Conservation (phyloP, 1,284 basidiomycete genomes). For the Pyrrhoderma noxium region DNA sequence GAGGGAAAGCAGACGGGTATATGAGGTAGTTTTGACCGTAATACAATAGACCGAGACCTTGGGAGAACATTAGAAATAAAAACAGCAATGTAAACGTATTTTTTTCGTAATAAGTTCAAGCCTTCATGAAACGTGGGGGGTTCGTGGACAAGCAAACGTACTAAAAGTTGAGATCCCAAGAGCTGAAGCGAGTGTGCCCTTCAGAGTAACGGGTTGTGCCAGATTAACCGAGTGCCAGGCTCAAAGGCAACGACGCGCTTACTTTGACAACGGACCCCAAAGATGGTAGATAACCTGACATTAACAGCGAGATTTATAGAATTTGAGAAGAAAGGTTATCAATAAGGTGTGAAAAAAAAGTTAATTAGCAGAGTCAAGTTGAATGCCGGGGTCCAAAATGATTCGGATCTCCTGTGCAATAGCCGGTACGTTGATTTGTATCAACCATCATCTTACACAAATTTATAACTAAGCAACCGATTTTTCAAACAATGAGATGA, state of each 20-base stretch:
- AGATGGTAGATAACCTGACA: conserved; percentile 39
- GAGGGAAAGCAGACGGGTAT: conserved; percentile 83
- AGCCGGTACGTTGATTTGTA: too few species aligned
- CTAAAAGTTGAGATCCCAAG: conserved; percentile 62
- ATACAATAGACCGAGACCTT: conserved; percentile 69
- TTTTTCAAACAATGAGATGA: too few species aligned
- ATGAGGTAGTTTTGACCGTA: conserved; percentile 85
- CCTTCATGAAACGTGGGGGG: background rate
- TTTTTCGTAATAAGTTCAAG: background rate
- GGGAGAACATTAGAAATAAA: conserved; percentile 1
- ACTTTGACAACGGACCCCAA: conserved; percentile 63
- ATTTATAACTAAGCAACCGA: too few species aligned
- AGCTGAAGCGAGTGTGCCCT: conserved; percentile 65
- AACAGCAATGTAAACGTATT: conserved; percentile 4
- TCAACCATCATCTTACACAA: too few species aligned
- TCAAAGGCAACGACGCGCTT: conserved; percentile 6
- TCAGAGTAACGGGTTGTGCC: background rate
- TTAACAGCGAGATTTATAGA: background rate
- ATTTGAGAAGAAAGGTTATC: background rate
- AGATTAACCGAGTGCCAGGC: too few species aligned
- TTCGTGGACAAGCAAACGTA: conserved; percentile 28
- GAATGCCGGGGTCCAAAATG: too few species aligned
- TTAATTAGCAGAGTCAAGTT: too few species aligned
- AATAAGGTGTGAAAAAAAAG: too few species aligned
- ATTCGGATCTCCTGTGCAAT: too few species aligned